phyloP scores from a whole-genome alignment of 1,284 basidiomycete species.

The Microbotryum lychnidis-dioicae region DNA sequence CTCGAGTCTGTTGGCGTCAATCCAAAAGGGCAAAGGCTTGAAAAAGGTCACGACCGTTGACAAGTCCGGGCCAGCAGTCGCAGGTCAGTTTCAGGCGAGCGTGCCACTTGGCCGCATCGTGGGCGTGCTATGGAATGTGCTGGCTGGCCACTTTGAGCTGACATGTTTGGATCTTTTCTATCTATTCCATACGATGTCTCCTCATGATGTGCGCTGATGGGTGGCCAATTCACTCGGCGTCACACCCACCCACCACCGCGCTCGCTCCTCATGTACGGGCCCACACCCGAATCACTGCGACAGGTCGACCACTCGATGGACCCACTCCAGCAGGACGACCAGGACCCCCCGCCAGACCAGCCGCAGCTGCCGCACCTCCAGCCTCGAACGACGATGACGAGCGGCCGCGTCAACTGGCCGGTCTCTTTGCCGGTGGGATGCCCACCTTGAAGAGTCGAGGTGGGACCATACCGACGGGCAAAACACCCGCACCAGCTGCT shows the following conservation, averaged over 20 bases:
- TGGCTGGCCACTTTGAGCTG: neutral
- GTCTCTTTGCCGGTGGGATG: slow-evolving; percentile 31
- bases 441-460: slow-evolving; percentile 27
- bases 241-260: too few relatives aligned
- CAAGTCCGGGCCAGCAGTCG: slow-evolving; percentile 2
- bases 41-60: slow-evolving; percentile 21
- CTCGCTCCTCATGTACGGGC: too few relatives aligned
- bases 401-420: slow-evolving; percentile 16
- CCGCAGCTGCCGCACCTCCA: neutral
- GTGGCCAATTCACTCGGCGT: too few relatives aligned
- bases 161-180: too few relatives aligned
- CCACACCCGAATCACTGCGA: too few relatives aligned
- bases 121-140: neutral
- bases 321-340: neutral
- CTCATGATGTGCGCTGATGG: too few relatives aligned
- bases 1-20: slow-evolving; percentile 11
- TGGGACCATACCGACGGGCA: neutral
- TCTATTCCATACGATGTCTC: too few relatives aligned
- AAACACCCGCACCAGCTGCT: slow-evolving; percentile 4
- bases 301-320: slow-evolving; percentile 2
- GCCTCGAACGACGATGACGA: neutral
- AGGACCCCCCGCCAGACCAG: neutral
- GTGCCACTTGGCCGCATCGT: neutral
- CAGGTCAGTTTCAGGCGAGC: slow-evolving; percentile 1
- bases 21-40: slow-evolving; percentile 24